Percentiles rank a stretch among this genome's conserved stretches.
These are phyloP conservation scores for Arachis monticola DNA, from an alignment of 331 rosid species.

Conservation along the genomic window DNA sequence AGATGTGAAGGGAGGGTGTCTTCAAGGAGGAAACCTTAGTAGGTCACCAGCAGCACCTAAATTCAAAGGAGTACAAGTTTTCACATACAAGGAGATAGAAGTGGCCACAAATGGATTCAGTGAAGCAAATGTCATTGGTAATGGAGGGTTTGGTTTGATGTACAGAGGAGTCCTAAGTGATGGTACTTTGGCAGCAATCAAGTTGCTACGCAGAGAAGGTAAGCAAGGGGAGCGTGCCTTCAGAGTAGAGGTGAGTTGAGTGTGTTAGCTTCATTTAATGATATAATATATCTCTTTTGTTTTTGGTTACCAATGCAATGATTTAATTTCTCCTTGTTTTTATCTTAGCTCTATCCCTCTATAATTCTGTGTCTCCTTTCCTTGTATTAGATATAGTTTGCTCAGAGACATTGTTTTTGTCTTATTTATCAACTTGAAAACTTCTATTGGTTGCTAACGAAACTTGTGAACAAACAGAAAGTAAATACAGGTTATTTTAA, in stretches of 20 bases:
- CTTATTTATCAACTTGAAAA: slow-evolving; percentile 41
- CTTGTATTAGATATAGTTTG: slow-evolving; percentile 25
- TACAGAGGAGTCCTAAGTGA: slow-evolving; percentile 78
- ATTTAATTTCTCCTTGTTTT: slow-evolving; percentile 37
- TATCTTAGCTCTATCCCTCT: slow-evolving; percentile 33
- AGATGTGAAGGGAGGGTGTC: slow-evolving; percentile 88
- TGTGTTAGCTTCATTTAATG: slow-evolving; percentile 51
- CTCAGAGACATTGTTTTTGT: slow-evolving; percentile 48
- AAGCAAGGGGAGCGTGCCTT: slow-evolving; percentile 96
- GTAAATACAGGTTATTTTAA: slow-evolving; percentile 22
- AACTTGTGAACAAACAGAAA: slow-evolving; percentile 26
- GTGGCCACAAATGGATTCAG: slow-evolving; percentile 69
- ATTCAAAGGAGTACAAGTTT: slow-evolving; percentile 79
- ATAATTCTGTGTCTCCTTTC: slow-evolving; percentile 28
- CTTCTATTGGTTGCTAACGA: slow-evolving; percentile 35
- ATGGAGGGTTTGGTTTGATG: slow-evolving; percentile 71
- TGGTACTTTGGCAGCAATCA: slow-evolving; percentile 84
- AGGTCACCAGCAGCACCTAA: slow-evolving; percentile 52
- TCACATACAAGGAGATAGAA: slow-evolving; percentile 83
- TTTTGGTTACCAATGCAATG: slow-evolving; percentile 15
- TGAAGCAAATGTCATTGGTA: slow-evolving; percentile 70
- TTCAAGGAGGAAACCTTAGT: slow-evolving; percentile 66
- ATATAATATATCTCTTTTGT: slow-evolving; percentile 5
- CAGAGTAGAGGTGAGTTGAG: slow-evolving; percentile 81
- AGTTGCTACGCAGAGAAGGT: slow-evolving; percentile 67